Evolutionary conservation across 108 stramenopile species (phyloP), one percentile per base, ranked within the genome.

Genomic region (Nitzschia putrida): DNA sequence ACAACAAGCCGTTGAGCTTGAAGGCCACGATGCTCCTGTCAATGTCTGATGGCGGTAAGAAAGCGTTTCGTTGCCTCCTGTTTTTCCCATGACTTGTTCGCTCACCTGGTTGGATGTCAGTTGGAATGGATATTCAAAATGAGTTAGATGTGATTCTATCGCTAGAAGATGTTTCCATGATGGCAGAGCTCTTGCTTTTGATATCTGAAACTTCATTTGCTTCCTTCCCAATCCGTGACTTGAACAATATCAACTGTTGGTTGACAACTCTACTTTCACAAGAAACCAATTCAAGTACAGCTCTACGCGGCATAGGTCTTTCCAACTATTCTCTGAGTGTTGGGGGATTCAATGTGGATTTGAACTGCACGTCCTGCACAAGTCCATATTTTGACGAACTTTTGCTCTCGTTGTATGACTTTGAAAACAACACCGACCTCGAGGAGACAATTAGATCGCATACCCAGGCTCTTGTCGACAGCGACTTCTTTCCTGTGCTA

Each of bases 211-310:
- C 66, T 2, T 43, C 76, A 4, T 76, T 89, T 43, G 68, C 85
- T 34, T 57, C 64, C 21, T 83, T 89, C 53, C 83, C 83, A 7
- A 45, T 89, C 42, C 24, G 60, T 38, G 80, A 84, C 57, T 44
- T 81, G 0, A 42, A 58, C 26, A 68, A 89, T 64, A 18, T 76
- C n/a, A 42, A 81, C 22, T 89, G 88, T 49, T 86, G 85, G 88
- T 52, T 86, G 18, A 66, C 88, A 22, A 86, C 84, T 20, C 61
- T 88, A 18, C 69, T 72, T 21, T 71, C 69, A 0, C 29, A 49
- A 8, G 29, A 47, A 53, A 64, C 76, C 8, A 52, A 68, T 16
- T 53, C 57, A 22, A 60, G n/a, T 47, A 7, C 21, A 7, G 53
- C 42, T 14, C 55, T 67, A 25, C 41, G 54, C 6, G 77, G 65